These are phyloP conservation scores for Komagataella pseudopastoris DNA, from an alignment of 805 yeast species.

Conservation along the genomic window DNA sequence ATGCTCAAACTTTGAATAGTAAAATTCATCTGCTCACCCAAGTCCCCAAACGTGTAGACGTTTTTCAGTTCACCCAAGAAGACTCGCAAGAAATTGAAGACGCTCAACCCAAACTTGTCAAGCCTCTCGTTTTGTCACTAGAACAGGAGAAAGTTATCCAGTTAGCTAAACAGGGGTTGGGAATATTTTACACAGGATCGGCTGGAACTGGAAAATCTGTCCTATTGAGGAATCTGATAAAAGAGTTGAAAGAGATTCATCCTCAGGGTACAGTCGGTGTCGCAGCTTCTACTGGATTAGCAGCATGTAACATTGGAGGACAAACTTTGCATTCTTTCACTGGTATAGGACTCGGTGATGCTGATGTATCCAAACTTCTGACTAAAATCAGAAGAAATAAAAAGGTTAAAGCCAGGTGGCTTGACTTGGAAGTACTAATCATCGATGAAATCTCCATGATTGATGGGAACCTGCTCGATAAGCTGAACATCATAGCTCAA, in stretches of 20 bases:
- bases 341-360: constrained; percentile 72
- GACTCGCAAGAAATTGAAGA: neutral
- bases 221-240: constrained; percentile 50
- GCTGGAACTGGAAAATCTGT: constrained; percentile 87
- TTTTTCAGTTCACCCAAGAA: neutral
- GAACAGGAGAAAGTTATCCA: constrained; percentile 37
- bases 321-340: constrained; percentile 76
- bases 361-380: constrained; percentile 28
- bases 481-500: constrained; percentile 60
- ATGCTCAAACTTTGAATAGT: neutral
- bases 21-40: neutral
- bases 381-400: constrained; percentile 33
- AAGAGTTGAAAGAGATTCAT: constrained; percentile 29
- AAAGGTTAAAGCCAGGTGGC: constrained; percentile 44
- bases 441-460: constrained; percentile 95
- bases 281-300: constrained; percentile 93
- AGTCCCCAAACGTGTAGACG: neutral
- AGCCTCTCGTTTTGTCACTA: constrained; percentile 6
- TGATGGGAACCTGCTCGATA: constrained; percentile 65
- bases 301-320: constrained; percentile 92
- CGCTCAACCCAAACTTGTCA: constrained; percentile 1
- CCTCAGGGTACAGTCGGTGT: constrained; percentile 47
- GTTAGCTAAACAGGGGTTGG: constrained; percentile 32
- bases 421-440: constrained; percentile 50
- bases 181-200: constrained; percentile 67